phyloP scores from a whole-genome alignment of 2,329 filamentous ascomycete species.

The Aspergillus thermomutatus region DNA sequence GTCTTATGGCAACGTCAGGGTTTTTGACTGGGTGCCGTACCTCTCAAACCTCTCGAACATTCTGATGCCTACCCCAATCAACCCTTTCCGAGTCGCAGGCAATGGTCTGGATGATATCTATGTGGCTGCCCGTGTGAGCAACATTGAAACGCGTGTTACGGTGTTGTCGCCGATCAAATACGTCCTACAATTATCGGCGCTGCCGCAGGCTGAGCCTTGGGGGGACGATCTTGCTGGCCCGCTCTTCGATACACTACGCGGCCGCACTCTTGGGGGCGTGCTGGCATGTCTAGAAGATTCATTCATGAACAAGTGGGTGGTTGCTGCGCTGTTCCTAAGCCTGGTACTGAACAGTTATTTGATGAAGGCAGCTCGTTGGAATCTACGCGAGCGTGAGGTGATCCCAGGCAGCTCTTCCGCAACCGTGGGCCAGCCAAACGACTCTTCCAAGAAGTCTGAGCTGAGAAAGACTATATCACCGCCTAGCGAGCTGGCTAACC shows the following conservation, averaged over 20 bases:
- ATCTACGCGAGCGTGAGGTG: slow-evolving; percentile 79
- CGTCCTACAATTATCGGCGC: slow-evolving; percentile 73
- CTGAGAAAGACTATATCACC: slow-evolving; percentile 35
- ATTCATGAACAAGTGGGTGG: slow-evolving; percentile 95
- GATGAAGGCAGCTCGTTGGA: slow-evolving; percentile 95
- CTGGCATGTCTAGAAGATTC: slow-evolving; percentile 95
- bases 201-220: too few species aligned
- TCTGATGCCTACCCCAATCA: slow-evolving; percentile 73
- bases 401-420: slow-evolving; percentile 48
- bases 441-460: too few species aligned
- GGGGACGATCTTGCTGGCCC: too few species aligned
- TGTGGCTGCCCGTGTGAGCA: slow-evolving; percentile 63
- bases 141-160: slow-evolving; percentile 71
- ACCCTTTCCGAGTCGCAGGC: slow-evolving; percentile 93
- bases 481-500: slow-evolving; percentile 37
- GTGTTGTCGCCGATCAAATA: slow-evolving; percentile 94
- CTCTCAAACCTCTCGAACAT: slow-evolving; percentile 58
- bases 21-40: slow-evolving; percentile 37
- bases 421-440: slow-evolving; percentile 26
- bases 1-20: slow-evolving; percentile 70
- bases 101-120: slow-evolving; percentile 82
- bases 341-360: slow-evolving; percentile 94
- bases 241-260: slow-evolving; percentile 58
- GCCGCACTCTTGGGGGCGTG: slow-evolving; percentile 81
- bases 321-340: slow-evolving; percentile 84